Percentiles rank a stretch among this genome's conserved stretches.
These are phyloP conservation scores for Pseudonitzschia multistriata DNA, from an alignment of 108 stramenopile genomes.

Conservation along the genomic window DNA sequence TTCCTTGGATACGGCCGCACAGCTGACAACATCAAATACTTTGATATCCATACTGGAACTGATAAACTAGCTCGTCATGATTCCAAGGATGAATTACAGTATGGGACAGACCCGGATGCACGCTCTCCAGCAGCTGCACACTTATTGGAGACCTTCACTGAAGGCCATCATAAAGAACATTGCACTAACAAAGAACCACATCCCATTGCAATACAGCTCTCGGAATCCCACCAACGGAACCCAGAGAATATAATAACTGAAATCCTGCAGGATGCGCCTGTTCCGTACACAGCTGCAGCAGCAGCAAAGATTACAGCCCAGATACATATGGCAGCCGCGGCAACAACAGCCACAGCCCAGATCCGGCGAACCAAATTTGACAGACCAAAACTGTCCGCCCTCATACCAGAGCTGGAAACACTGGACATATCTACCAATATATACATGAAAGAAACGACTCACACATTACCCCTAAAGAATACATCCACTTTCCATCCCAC, in stretches of 20 bases:
- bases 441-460: neutral
- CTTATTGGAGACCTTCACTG: neutral
- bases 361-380: neutral
- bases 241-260: neutral
- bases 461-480: neutral
- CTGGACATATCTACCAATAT: neutral
- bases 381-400: neutral
- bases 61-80: neutral
- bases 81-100: conserved; percentile 17
- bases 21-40: conserved; percentile 4
- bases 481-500: neutral
- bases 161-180: neutral
- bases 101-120: neutral
- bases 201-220: neutral
- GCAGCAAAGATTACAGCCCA: neutral
- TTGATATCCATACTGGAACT: conserved; percentile 3
- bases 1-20: conserved; percentile 18
- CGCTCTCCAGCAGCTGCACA: conserved; percentile 11
- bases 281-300: neutral
- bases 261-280: neutral
- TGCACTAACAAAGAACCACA: neutral
- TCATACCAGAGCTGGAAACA: neutral
- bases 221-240: neutral
- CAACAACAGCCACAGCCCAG: too few species aligned
- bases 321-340: too few species aligned